Evolutionary conservation across 306 rosid genomes (phyloP).

Genomic region (Parietaria judaica): DNA sequence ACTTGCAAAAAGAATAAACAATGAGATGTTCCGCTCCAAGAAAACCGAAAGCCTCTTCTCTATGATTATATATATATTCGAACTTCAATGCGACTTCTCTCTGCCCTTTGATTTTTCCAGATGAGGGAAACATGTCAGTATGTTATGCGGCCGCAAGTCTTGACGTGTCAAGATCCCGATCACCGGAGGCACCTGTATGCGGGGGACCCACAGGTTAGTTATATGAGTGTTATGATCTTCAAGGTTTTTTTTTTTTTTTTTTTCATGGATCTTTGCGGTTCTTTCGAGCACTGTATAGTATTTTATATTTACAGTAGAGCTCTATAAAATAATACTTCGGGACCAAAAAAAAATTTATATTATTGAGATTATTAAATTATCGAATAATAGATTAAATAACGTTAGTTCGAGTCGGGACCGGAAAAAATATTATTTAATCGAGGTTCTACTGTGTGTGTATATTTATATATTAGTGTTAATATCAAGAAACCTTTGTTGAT

Average conservation of each 20-base stretch:
- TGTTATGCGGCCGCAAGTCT: constrained; percentile 66
- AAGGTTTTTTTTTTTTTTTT: not conserved
- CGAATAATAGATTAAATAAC: no score
- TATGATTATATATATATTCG: not conserved
- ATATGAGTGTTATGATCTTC: not conserved
- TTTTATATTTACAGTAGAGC: no score
- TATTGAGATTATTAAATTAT: not conserved
- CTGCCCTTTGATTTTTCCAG: constrained; percentile 39
- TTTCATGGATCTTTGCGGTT: no score
- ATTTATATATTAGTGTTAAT: no score
- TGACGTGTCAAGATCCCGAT: constrained; percentile 84
- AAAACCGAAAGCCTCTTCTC: constrained; percentile 20
- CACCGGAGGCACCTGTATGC: constrained; percentile 56
- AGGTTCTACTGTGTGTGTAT: not conserved
- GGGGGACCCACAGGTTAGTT: constrained; percentile 33
- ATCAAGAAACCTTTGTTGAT: no score
- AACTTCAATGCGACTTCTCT: constrained; percentile 36
- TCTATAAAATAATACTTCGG: no score
- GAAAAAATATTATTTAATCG: not conserved
- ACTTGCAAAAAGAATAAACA: constrained; percentile 17
- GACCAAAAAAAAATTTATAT: not conserved
- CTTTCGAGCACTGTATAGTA: no score
- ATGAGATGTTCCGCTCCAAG: constrained; percentile 13
- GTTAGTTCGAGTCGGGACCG: no score
- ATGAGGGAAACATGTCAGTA: constrained; percentile 66